Percentiles rank a stretch among this genome's conserved stretches.
These are phyloP conservation scores for Clathrus columnatus DNA, from an alignment of 768 basidiomycete species.

Conservation along the genomic window DNA sequence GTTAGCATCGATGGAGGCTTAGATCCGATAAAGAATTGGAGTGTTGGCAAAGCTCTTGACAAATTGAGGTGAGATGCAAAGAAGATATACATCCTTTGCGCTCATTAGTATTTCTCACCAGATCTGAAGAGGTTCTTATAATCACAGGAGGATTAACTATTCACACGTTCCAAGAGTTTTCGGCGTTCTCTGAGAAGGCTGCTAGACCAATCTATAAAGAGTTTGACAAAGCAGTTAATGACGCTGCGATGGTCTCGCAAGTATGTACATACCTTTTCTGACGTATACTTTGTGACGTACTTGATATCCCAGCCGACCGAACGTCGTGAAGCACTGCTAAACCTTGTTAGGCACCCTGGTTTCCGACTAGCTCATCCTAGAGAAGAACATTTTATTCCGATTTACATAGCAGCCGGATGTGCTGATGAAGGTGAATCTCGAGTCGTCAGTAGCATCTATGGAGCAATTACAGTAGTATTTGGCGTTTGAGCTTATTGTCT, in stretches of 20 bases:
- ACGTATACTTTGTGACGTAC: not conserved
- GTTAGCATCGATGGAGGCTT: slow-evolving; percentile 56
- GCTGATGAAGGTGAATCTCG: slow-evolving; percentile 45
- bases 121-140: slow-evolving; percentile 57
- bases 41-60: slow-evolving; percentile 50
- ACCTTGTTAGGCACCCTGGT: slow-evolving; percentile 46
- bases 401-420: slow-evolving; percentile 71
- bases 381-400: slow-evolving; percentile 73
- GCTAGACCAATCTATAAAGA: slow-evolving; percentile 40
- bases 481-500: too few species aligned
- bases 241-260: slow-evolving; percentile 41
- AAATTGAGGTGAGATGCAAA: slow-evolving; percentile 40
- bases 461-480: slow-evolving; percentile 59
- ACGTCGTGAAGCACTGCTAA: slow-evolving; percentile 47
- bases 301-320: slow-evolving; percentile 31
- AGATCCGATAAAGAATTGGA: slow-evolving; percentile 55
- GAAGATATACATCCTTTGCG: not conserved
- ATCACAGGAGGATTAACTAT: slow-evolving; percentile 63
- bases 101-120: slow-evolving; percentile 17
- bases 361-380: slow-evolving; percentile 67
- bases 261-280: slow-evolving; percentile 28
- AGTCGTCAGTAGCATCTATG: slow-evolving; percentile 45
- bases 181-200: slow-evolving; percentile 40
- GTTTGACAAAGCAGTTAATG: slow-evolving; percentile 52
- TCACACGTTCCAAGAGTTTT: slow-evolving; percentile 54